A percentile compares a stretch with the other conserved stretches of the same genome.
These are phyloP conservation scores for Aspergillus sp. DNA, from an alignment of 2,329 filamentous ascomycete species.

Conservation along the genomic window DNA sequence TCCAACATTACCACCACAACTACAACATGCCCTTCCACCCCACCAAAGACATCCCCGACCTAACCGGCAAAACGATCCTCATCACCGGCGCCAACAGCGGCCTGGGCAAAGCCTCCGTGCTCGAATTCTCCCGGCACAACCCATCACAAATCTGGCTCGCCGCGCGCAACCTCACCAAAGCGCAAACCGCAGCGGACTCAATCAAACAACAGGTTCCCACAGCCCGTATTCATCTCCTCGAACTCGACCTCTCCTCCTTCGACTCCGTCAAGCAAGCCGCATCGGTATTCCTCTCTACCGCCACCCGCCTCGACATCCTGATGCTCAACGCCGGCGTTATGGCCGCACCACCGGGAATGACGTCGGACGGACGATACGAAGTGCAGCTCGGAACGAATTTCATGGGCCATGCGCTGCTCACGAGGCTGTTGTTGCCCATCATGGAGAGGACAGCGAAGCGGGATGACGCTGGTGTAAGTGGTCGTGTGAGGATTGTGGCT, in stretches of 20 bases:
- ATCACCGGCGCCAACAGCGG: constrained; percentile 48
- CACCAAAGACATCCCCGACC: constrained; percentile 41
- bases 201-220: not conserved
- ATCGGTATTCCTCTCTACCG: constrained; percentile 29
- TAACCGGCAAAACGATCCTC: constrained; percentile 25
- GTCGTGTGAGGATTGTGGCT: constrained; percentile 45
- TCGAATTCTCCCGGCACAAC: constrained; percentile 47
- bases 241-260: constrained; percentile 46
- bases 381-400: constrained; percentile 56
- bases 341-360: constrained; percentile 35
- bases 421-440: constrained; percentile 48
- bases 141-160: constrained; percentile 52
- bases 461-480: constrained; percentile 35
- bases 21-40: constrained; percentile 29
- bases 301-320: constrained; percentile 44
- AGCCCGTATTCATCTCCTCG: not conserved
- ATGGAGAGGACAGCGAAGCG: constrained; percentile 43
- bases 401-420: constrained; percentile 54
- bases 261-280: constrained; percentile 44
- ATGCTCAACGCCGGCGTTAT: constrained; percentile 53
- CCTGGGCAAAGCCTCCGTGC: constrained; percentile 50
- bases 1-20: no score
- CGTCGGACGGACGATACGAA: constrained; percentile 51
- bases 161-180: constrained; percentile 46
- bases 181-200: constrained; percentile 19